Percentiles rank a stretch among this genome's conserved stretches.
phyloP scores from a whole-genome alignment of 352 stramenopile genomes.

The Phytopythium ostracodes region DNA sequence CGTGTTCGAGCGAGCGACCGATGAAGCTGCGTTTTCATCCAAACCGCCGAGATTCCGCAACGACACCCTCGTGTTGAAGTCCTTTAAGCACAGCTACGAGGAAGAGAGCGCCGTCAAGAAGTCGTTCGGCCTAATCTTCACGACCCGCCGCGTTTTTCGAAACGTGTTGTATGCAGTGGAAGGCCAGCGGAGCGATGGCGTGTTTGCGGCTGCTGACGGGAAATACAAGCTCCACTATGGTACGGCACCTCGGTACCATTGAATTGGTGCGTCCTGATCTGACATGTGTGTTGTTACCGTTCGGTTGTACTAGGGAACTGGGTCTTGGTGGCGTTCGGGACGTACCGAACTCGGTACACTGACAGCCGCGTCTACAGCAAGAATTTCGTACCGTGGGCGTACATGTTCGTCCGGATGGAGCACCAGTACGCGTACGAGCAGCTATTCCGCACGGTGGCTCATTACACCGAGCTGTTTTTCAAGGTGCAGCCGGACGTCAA shows the following conservation, averaged over 20 bases:
- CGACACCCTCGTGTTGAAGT: conserved; percentile 7
- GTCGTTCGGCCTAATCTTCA: conserved; percentile 9
- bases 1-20: neutral
- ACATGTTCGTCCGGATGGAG: conserved; percentile 15
- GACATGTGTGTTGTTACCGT: neutral
- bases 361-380: conserved; percentile 9
- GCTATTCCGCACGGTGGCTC: conserved; percentile 3
- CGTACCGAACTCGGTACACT: conserved; percentile 5
- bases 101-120: neutral
- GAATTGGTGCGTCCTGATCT: neutral
- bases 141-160: conserved; percentile 1
- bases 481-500: conserved; percentile 3
- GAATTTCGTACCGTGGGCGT: conserved; percentile 13
- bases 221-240: conserved; percentile 14
- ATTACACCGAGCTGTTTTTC: conserved; percentile 9
- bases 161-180: conserved; percentile 10
- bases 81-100: conserved; percentile 10
- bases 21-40: neutral
- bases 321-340: conserved; percentile 8
- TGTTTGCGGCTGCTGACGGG: conserved; percentile 12
- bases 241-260: neutral
- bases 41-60: conserved; percentile 6
- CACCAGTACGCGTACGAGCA: conserved; percentile 9
- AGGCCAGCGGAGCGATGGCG: conserved; percentile 8
- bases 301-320: neutral